A percentile compares a stretch with the other conserved stretches of the same genome.
These are phyloP conservation scores for Isochrysis galbana DNA, from an alignment of 78 protist genomes.

Conservation along the genomic window DNA sequence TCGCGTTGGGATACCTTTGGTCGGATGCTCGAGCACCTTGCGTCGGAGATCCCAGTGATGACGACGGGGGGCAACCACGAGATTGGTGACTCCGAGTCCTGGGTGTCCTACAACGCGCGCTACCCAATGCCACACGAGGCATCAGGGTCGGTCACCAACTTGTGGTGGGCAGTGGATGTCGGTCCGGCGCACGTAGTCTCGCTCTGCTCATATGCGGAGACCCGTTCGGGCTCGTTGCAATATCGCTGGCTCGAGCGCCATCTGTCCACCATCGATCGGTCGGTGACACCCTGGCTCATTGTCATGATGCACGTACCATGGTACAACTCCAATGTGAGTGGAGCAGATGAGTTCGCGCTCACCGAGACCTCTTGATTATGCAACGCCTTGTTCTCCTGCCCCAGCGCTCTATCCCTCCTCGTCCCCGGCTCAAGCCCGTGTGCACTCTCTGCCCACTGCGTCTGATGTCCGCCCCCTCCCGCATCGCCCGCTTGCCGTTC, in stretches of 20 bases:
- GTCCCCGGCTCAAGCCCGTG: no score
- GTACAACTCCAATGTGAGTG: not conserved
- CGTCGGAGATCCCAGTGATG: not conserved
- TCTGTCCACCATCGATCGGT: not conserved
- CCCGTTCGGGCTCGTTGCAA: not conserved
- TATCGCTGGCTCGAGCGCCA: not conserved
- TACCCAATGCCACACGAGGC: not conserved
- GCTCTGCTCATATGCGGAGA: slow-evolving; percentile 8
- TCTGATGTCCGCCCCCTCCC: no score
- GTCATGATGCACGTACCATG: slow-evolving; percentile 32
- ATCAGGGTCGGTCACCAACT: not conserved
- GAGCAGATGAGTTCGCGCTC: not conserved
- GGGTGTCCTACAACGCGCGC: slow-evolving; percentile 35
- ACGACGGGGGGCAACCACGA: slow-evolving; percentile 22
- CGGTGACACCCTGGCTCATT: slow-evolving; percentile 35
- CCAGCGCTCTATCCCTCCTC: no score
- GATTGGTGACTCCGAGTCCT: not conserved
- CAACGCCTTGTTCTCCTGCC: no score
- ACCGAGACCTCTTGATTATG: no score
- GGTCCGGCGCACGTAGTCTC: slow-evolving; percentile 31
- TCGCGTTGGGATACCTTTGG: slow-evolving; percentile 20
- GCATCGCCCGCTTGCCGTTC: no score
- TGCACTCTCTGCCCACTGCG: no score
- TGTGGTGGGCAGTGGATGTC: not conserved
- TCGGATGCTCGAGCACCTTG: not conserved